Evolutionary conservation across 768 basidiomycete species (phyloP).

Genomic region (Suillus subaureus): DNA sequence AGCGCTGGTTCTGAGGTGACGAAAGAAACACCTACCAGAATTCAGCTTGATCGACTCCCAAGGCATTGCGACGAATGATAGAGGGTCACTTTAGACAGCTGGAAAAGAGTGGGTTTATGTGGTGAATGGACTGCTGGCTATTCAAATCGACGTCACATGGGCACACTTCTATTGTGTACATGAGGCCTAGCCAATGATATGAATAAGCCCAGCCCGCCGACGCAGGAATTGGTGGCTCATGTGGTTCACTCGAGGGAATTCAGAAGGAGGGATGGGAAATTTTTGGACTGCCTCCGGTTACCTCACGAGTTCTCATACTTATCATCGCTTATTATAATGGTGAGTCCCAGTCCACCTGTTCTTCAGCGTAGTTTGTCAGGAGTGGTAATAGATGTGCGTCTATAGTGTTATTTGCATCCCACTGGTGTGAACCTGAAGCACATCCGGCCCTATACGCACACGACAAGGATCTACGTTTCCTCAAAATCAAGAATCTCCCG

Average conservation of each 20-base stretch:
- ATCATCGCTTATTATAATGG: neutral
- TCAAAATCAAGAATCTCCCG: constrained; percentile 1
- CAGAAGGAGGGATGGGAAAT: neutral
- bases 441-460: neutral
- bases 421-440: neutral
- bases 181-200: neutral
- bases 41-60: constrained; percentile 1
- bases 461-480: neutral
- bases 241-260: too few relatives aligned
- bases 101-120: constrained; percentile 4
- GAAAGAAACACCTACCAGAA: neutral
- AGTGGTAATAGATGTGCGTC: neutral
- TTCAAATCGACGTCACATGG: neutral
- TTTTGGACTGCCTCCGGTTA: neutral
- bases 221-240: neutral
- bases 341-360: neutral
- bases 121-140: neutral
- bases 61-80: neutral
- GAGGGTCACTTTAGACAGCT: neutral
- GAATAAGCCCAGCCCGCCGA: neutral
- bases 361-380: neutral
- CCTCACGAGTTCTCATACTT: neutral
- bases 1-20: neutral
- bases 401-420: neutral
- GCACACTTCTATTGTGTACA: neutral